Conservation (phyloP, 2,329 filamentous ascomycete species). For the Arthrobotrys megalospora region DNA sequence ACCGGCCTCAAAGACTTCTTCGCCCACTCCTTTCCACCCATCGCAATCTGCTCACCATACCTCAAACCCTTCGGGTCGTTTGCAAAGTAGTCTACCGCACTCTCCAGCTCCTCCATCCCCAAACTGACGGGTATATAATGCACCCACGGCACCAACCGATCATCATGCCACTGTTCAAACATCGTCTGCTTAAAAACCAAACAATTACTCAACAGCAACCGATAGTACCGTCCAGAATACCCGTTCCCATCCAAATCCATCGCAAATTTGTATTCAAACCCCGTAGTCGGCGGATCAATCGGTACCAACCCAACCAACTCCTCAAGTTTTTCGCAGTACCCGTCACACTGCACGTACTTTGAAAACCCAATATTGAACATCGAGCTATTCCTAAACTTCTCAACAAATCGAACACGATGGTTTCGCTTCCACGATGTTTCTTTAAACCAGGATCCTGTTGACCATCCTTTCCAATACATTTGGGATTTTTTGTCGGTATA, state of each 20-base stretch:
- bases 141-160: constrained; percentile 73
- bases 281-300: constrained; percentile 66
- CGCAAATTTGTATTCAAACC: constrained; percentile 68
- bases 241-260: constrained; percentile 74
- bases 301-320: constrained; percentile 65
- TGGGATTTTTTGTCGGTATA: constrained; percentile 72
- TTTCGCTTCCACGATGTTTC: constrained; percentile 67
- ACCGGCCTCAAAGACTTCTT: constrained; percentile 72
- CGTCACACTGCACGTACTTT: constrained; percentile 69
- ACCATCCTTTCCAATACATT: constrained; percentile 74
- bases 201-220: constrained; percentile 70
- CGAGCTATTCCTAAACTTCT: constrained; percentile 66
- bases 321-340: constrained; percentile 67
- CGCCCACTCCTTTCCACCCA: constrained; percentile 73
- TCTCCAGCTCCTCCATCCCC: constrained; percentile 71
- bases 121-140: constrained; percentile 73
- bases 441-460: constrained; percentile 68
- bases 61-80: constrained; percentile 69
- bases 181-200: constrained; percentile 72
- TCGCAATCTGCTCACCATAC: constrained; percentile 72
- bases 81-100: constrained; percentile 70
- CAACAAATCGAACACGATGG: constrained; percentile 71
- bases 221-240: constrained; percentile 72
- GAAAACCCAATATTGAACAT: constrained; percentile 70
- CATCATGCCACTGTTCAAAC: constrained; percentile 74